Evolutionary conservation across 2,329 filamentous ascomycete genomes (phyloP).

Genomic region (Phialocephala sp.): DNA sequence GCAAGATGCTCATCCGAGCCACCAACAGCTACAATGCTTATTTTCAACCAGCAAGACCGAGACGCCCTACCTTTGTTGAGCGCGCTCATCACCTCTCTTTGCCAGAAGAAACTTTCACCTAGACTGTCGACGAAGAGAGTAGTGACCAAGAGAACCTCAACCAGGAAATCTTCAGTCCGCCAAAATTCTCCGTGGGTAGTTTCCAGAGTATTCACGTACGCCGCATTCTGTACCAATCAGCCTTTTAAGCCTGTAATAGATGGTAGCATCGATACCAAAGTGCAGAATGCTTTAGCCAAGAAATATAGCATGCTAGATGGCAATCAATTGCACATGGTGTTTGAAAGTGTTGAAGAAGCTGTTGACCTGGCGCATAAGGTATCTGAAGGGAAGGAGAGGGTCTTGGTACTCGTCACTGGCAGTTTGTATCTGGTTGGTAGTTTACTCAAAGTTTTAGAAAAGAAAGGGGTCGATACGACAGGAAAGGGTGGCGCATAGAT

Average conservation of each 20-base stretch:
- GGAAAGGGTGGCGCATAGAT: too few relatives aligned
- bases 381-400: constrained; percentile 45
- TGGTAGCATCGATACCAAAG: constrained; percentile 57
- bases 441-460: constrained; percentile 68
- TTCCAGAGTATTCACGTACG: constrained; percentile 64
- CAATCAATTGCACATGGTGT: constrained; percentile 51
- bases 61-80: constrained; percentile 71
- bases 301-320: constrained; percentile 64
- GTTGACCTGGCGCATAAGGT: constrained; percentile 55
- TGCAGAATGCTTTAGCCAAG: constrained; percentile 70
- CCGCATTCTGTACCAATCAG: constrained; percentile 80
- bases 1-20: constrained; percentile 8
- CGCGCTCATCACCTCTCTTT: constrained; percentile 64
- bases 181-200: too few relatives aligned
- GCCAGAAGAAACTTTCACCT: not conserved
- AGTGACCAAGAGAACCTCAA: not conserved
- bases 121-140: not conserved
- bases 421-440: constrained; percentile 86
- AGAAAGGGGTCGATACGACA: constrained; percentile 1
- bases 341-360: constrained; percentile 75
- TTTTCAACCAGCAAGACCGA: constrained; percentile 94
- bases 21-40: constrained; percentile 54
- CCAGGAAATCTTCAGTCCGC: too few relatives aligned
- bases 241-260: constrained; percentile 57
- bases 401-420: constrained; percentile 77